phyloP scores from a whole-genome alignment of 148 eudicot species.

The Silene latifolia region DNA sequence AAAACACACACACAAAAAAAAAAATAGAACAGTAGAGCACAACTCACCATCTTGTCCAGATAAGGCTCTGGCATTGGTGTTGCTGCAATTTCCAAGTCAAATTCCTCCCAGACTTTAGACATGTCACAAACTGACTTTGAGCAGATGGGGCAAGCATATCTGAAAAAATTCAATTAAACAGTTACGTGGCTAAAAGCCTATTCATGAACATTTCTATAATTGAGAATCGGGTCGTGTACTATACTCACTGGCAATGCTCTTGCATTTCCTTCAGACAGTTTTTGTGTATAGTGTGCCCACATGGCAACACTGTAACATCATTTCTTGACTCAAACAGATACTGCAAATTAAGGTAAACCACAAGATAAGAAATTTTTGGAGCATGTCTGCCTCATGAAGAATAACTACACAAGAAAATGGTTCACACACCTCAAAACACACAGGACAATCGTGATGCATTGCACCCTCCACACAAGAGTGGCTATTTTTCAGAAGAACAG shows the following conservation, averaged over 20 bases:
- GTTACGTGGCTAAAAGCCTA: not conserved
- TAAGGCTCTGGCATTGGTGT: slow-evolving; percentile 78
- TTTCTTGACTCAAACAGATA: slow-evolving; percentile 70
- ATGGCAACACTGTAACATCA: slow-evolving; percentile 62
- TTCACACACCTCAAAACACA: slow-evolving; percentile 81
- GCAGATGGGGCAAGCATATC: slow-evolving; percentile 92
- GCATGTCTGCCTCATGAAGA: not conserved
- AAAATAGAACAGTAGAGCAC: not conserved
- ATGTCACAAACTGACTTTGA: slow-evolving; percentile 90
- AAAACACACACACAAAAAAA: too few species aligned
- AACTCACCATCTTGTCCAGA: slow-evolving; percentile 59
- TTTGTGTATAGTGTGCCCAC: slow-evolving; percentile 91
- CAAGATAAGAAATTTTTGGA: not conserved
- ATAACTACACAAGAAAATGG: not conserved
- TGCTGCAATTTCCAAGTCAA: slow-evolving; percentile 76
- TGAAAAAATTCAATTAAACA: slow-evolving; percentile 23
- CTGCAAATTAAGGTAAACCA: slow-evolving; percentile 40
- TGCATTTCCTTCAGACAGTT: slow-evolving; percentile 83
- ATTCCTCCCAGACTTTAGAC: slow-evolving; percentile 88
- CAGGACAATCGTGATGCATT: slow-evolving; percentile 96
- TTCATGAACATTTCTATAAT: not conserved
- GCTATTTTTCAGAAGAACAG: slow-evolving; percentile 51
- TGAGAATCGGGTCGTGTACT: not conserved
- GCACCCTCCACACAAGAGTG: slow-evolving; percentile 94
- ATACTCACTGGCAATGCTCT: slow-evolving; percentile 76